Percentiles rank a stretch among this genome's conserved stretches.
These are phyloP conservation scores for Gossypium bickii DNA, from an alignment of 345 rosid genomes.

Conservation along the genomic window DNA sequence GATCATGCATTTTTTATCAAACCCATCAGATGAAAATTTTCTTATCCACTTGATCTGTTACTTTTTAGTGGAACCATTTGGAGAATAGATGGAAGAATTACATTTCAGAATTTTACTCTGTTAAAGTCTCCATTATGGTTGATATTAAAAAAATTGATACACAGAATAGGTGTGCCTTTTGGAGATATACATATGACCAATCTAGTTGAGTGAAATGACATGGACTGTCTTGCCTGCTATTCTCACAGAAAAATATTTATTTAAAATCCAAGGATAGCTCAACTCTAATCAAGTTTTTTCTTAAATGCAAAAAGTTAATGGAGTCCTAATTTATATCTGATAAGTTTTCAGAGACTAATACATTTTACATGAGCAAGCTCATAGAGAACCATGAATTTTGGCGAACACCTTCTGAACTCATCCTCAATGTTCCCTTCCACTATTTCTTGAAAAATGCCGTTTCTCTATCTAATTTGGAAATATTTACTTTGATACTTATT, in stretches of 20 bases:
- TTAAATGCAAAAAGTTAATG: neutral
- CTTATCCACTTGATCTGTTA: neutral
- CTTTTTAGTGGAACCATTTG: neutral
- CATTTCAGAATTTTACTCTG: neutral
- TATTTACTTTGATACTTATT: neutral
- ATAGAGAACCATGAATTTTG: neutral
- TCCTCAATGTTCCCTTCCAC: neutral
- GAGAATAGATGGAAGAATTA: conserved; percentile 2
- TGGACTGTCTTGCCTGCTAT: neutral
- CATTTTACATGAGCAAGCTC: neutral
- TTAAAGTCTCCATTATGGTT: neutral
- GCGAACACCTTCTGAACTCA: neutral
- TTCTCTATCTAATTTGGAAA: neutral
- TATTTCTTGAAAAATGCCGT: neutral
- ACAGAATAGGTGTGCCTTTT: neutral
- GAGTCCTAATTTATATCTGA: neutral
- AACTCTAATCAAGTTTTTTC: neutral
- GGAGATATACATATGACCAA: neutral
- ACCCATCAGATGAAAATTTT: neutral
- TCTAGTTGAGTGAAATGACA: neutral
- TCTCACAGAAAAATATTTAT: neutral
- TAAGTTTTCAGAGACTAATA: neutral
- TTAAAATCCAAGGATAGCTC: neutral
- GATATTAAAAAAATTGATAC: neutral
- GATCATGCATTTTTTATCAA: neutral